Evolutionary conservation across 2,329 filamentous ascomycete species (phyloP), one percentile per base, ranked within the genome.

Genomic region (Aspergillus uvarum): DNA sequence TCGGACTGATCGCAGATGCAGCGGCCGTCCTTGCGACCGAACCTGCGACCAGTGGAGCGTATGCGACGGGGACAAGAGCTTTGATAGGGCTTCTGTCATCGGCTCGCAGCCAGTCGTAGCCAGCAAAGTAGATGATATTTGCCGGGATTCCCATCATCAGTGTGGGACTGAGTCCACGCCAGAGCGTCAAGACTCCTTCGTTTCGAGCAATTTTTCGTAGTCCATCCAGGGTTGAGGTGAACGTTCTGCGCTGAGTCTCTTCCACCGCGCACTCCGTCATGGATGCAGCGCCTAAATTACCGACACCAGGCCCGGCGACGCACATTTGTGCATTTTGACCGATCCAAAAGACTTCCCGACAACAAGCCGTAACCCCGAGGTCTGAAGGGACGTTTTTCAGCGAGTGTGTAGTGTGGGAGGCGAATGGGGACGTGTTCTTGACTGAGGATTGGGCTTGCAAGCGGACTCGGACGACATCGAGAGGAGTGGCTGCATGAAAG

Each of bases 61-160:
- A 92, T 8, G 85, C 83, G 65, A 94, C 90, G 14, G 84, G 83
- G 10, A 88, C 73, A 21, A 83, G 67, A 47, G 80, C 81, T 38
- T 83, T 83, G 63, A 98, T 84, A 0, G 92, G 93, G 67, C 91
- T 96, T 47, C 79, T 79, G 1, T 81, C 80, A 68, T 91, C 89
- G 65, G 84, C 90, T 38, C 95, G 88, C 60, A 99, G 76, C 89
- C 92, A 97, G 72, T 99, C 95, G 76, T 99, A 99, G 44, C 95
- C 95, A 12, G 95, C 96, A 71, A 98, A 97, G 78, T 99, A 99
- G 66, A 99, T 98, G 67, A 99, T 95, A 74, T 99, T 99, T 26
- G 88, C 92, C 0, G 95, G 95, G 5, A 99, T 85, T 0, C 92
- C 88, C 95, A 99, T 99, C 65, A 92, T 84, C 22, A 99, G 80